These are phyloP conservation scores for Exophiala phaeomuriformis DNA, from an alignment of 2,329 filamentous ascomycete species.

Conservation along the genomic window DNA sequence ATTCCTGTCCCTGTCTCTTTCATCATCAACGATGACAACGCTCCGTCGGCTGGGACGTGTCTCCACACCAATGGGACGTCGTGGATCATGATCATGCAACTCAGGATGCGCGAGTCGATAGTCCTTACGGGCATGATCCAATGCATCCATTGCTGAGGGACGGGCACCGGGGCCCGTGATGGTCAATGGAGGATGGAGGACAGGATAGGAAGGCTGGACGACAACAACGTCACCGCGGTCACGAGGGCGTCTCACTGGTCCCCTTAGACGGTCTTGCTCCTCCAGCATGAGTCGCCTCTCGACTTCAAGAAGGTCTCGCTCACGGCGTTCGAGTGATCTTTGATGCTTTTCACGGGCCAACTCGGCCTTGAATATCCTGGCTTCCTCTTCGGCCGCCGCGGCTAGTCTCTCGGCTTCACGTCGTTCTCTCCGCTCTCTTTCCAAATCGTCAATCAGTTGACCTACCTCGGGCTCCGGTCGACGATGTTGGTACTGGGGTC, in stretches of 20 bases:
- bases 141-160: constrained; percentile 17
- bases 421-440: constrained; percentile 12
- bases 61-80: constrained; percentile 6
- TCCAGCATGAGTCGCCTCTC: constrained; percentile 7
- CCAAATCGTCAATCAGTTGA: constrained; percentile 10
- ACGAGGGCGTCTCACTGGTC: constrained; percentile 2
- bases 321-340: constrained; percentile 15
- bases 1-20: constrained; percentile 2
- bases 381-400: constrained; percentile 8
- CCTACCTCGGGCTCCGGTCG: constrained; percentile 15
- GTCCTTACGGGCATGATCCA: constrained; percentile 19
- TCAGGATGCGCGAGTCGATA: constrained; percentile 7
- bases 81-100: not conserved
- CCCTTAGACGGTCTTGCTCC: constrained; percentile 8
- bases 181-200: constrained; percentile 1
- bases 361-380: constrained; percentile 8
- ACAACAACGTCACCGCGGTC: constrained; percentile 17
- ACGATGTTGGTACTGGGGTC: constrained; percentile 14
- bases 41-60: constrained; percentile 13
- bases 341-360: constrained; percentile 14
- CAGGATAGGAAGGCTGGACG: constrained; percentile 1
- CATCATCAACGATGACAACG: constrained; percentile 14
- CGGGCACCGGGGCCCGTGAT: not conserved
- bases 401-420: constrained; percentile 18
- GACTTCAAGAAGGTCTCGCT: constrained; percentile 8